A percentile compares a stretch with the other conserved stretches of the same genome.
Evolutionary conservation across 148 eudicot species (phyloP).

Genomic region (Spergularia bocconei): DNA sequence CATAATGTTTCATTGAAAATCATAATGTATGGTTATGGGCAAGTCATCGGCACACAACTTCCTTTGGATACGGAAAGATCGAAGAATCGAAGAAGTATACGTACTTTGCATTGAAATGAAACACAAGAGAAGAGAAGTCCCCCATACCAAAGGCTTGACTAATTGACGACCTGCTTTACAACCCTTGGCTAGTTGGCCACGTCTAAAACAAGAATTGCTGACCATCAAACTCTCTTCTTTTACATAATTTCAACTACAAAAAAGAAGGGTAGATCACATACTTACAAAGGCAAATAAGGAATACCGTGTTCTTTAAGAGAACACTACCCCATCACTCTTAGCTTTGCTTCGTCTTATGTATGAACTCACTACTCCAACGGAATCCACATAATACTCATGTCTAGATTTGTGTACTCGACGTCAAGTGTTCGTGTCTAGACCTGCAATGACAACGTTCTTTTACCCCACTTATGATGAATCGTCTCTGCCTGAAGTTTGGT

Average conservation of each 20-base stretch:
- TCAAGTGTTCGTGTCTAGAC: too few species aligned
- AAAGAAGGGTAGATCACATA: neutral
- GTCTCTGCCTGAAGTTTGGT: too few species aligned
- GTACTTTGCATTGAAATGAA: slow-evolving; percentile 1
- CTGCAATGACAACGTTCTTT: too few species aligned
- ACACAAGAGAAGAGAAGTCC: neutral
- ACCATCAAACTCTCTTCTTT: neutral
- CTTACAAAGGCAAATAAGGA: neutral
- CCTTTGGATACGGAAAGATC: neutral
- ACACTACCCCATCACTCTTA: neutral
- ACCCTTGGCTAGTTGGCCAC: neutral
- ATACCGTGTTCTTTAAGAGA: slow-evolving; percentile 7
- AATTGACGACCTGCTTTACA: neutral
- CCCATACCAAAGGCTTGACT: neutral
- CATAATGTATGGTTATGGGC: neutral
- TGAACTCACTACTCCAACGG: neutral
- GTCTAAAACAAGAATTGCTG: slow-evolving; percentile 3
- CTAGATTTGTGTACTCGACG: too few species aligned
- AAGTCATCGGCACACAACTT: neutral
- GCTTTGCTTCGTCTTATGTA: slow-evolving; percentile 4
- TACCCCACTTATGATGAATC: too few species aligned
- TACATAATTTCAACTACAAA: neutral
- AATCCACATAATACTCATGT: too few species aligned
- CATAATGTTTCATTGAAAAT: neutral
- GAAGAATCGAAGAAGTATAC: neutral